A percentile compares a stretch with the other conserved stretches of the same genome.
Evolutionary conservation across 495 filamentous ascomycete species (phyloP).

Genomic region (Aspergillus cavernicola): DNA sequence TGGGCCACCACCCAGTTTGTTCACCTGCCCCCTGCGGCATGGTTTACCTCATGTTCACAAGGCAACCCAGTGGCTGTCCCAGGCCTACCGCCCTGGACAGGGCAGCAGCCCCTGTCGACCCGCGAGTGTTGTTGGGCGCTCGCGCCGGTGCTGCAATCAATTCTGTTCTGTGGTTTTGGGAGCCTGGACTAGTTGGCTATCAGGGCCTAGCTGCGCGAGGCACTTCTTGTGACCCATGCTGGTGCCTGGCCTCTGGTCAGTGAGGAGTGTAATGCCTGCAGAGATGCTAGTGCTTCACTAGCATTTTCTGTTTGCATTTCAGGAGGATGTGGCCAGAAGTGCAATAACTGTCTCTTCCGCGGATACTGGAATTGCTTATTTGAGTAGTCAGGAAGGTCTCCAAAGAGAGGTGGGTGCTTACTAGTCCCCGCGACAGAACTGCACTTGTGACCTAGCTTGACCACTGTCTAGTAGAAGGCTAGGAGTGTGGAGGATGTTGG

Average conservation of each 20-base stretch:
- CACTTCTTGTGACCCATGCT: background rate
- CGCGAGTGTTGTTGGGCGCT: too few relatives aligned
- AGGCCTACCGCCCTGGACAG: background rate
- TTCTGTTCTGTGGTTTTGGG: background rate
- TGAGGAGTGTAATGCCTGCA: background rate
- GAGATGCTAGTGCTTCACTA: background rate
- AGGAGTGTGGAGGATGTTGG: background rate
- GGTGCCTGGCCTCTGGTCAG: background rate
- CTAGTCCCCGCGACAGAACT: too few relatives aligned
- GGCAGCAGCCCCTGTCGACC: background rate
- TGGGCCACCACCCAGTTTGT: background rate
- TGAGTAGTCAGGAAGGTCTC: too few relatives aligned
- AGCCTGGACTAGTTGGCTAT: too few relatives aligned
- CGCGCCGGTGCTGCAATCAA: background rate
- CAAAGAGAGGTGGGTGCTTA: too few relatives aligned
- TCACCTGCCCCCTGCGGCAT: background rate
- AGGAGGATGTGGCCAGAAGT: background rate
- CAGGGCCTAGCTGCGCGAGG: too few relatives aligned
- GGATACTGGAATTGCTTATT: background rate
- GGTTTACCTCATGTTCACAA: background rate
- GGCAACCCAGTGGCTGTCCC: background rate
- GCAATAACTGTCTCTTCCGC: background rate
- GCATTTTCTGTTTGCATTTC: background rate
- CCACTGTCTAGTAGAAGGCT: background rate
- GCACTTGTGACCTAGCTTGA: background rate